phyloP scores from a whole-genome alignment of 2,329 filamentous ascomycete species.

The Ophiocordyceps camponoti-rufipedis region DNA sequence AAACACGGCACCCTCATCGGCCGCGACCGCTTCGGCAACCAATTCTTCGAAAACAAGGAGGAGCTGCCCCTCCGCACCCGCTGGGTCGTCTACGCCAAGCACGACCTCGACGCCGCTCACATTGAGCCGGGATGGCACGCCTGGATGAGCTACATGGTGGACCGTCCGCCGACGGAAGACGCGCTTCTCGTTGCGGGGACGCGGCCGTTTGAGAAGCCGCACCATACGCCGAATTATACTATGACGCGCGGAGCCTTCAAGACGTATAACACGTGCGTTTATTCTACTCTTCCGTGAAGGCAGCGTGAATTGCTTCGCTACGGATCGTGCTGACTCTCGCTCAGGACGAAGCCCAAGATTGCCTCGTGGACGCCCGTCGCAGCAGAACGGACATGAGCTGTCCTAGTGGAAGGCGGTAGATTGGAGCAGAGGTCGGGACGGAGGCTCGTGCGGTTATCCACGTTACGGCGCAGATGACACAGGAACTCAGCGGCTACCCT shows the following conservation, averaged over 20 bases:
- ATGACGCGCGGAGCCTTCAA: constrained; percentile 65
- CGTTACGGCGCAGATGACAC: neutral
- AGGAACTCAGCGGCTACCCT: neutral
- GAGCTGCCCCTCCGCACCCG: constrained; percentile 88
- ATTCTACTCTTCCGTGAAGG: neutral
- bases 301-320: neutral
- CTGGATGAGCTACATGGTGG: constrained; percentile 89
- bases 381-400: constrained; percentile 11
- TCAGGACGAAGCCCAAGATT: constrained; percentile 35
- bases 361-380: constrained; percentile 31
- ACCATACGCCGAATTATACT: constrained; percentile 59
- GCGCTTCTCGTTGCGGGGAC: constrained; percentile 46
- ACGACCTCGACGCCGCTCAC: constrained; percentile 66
- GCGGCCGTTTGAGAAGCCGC: constrained; percentile 57
- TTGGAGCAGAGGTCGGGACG: no score
- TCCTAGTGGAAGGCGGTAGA: neutral
- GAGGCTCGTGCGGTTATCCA: neutral
- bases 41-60: constrained; percentile 90
- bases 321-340: neutral
- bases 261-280: constrained; percentile 86
- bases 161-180: constrained; percentile 69
- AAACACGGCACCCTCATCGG: constrained; percentile 80
- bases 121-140: constrained; percentile 96
- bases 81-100: constrained; percentile 93
- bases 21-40: constrained; percentile 84